Evolutionary conservation across 106 monocot genomes (phyloP).

Genomic region (Ottelia alismoides): DNA sequence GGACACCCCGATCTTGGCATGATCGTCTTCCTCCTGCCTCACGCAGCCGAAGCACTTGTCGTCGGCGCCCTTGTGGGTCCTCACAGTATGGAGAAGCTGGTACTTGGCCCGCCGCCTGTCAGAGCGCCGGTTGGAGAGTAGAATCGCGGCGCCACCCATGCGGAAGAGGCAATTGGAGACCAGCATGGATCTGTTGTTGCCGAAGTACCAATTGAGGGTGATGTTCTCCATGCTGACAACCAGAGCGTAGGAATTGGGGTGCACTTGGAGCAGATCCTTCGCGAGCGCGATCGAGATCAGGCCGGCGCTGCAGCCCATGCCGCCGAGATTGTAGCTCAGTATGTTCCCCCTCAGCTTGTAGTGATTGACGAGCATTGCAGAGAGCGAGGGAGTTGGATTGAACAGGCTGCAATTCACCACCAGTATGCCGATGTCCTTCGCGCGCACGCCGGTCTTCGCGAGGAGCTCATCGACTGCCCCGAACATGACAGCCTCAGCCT

Average conservation of each 20-base stretch:
- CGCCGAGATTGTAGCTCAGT: constrained; percentile 16
- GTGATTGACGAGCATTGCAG: constrained; percentile 19
- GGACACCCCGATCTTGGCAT: constrained; percentile 13
- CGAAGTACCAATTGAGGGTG: constrained; percentile 23
- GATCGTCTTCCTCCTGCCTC: constrained; percentile 16
- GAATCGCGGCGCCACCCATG: constrained; percentile 16
- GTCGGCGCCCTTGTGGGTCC: constrained; percentile 19
- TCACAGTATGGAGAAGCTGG: constrained; percentile 17
- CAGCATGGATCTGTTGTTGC: constrained; percentile 19
- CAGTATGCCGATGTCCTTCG: constrained; percentile 17
- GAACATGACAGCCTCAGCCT: constrained; percentile 21
- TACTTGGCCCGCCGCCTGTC: constrained; percentile 15
- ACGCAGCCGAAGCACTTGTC: constrained; percentile 27
- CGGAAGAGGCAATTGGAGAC: constrained; percentile 22
- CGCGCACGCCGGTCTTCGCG: constrained; percentile 6
- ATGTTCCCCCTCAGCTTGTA: constrained; percentile 22
- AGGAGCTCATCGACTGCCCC: constrained; percentile 18
- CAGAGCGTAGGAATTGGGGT: constrained; percentile 16
- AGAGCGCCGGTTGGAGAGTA: constrained; percentile 12
- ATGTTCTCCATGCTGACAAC: constrained; percentile 26
- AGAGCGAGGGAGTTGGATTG: constrained; percentile 21
- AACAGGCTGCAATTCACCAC: constrained; percentile 23
- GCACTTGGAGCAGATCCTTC: constrained; percentile 18
- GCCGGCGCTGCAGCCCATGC: constrained; percentile 23
- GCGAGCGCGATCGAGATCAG: constrained; percentile 15